Percentiles rank a stretch among this genome's conserved stretches.
Conservation (phyloP, 306 rosid genomes). For the Oxytropis ochrocephala region DNA sequence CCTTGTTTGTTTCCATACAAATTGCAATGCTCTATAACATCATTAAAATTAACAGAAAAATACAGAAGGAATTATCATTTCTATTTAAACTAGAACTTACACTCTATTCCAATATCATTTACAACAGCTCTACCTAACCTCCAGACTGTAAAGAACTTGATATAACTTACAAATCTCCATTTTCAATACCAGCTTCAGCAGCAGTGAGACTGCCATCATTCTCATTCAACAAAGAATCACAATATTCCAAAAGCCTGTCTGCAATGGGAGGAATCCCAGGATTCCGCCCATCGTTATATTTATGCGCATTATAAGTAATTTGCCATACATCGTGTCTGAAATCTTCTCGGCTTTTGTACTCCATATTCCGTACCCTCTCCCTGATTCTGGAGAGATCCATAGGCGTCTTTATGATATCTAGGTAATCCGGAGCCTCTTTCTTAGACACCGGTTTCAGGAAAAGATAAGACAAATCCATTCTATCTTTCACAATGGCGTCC, state of each 20-base stretch:
- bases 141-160: background rate
- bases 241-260: constrained; percentile 78
- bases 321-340: constrained; percentile 85
- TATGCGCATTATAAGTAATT: constrained; percentile 76
- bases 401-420: constrained; percentile 67
- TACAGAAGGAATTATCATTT: constrained; percentile 10
- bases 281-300: constrained; percentile 74
- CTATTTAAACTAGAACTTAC: constrained; percentile 6
- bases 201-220: constrained; percentile 72
- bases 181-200: constrained; percentile 89
- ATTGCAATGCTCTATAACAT: constrained; percentile 10
- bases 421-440: constrained; percentile 93
- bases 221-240: constrained; percentile 72
- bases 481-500: constrained; percentile 57
- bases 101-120: background rate
- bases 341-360: constrained; percentile 85
- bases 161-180: constrained; percentile 35
- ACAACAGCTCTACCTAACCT: background rate
- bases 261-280: constrained; percentile 95
- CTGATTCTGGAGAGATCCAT: constrained; percentile 85
- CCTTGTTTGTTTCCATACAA: constrained; percentile 16
- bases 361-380: constrained; percentile 83
- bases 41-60: background rate
- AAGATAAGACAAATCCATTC: constrained; percentile 57
- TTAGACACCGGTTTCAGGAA: constrained; percentile 82